Conservation (phyloP, 495 filamentous ascomycete species). For the Penicillium canariense region DNA sequence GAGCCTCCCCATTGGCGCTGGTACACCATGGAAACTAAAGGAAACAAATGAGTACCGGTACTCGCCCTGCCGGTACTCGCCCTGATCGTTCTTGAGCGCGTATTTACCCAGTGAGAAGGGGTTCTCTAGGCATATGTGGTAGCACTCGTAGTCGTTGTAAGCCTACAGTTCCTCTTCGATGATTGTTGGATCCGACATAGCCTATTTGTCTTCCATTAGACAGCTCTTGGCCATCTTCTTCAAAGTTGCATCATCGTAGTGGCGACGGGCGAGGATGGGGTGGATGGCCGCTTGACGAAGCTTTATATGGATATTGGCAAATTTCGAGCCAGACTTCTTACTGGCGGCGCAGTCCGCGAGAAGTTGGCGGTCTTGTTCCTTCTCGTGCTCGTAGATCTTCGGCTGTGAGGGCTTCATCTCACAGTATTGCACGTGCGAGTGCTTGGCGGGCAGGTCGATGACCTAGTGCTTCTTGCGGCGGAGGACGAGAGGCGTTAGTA, state of each 20-base stretch:
- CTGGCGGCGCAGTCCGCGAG: conserved; percentile 57
- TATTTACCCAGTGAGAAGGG: conserved; percentile 66
- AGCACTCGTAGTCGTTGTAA: conserved; percentile 79
- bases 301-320: conserved; percentile 80
- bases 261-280: conserved; percentile 77
- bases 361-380: conserved; percentile 52
- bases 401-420: conserved; percentile 67
- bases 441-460: conserved; percentile 85
- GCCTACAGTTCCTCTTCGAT: conserved; percentile 70
- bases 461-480: conserved; percentile 94
- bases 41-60: too few relatives aligned
- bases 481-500: conserved; percentile 92
- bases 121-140: conserved; percentile 71
- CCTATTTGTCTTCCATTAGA: conserved; percentile 61
- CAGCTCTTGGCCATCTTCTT: conserved; percentile 74
- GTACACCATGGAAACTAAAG: too few relatives aligned
- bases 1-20: too few relatives aligned
- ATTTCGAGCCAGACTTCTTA: conserved; percentile 54
- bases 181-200: conserved; percentile 57
- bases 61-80: too few relatives aligned
- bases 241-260: conserved; percentile 71
- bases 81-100: conserved; percentile 65
- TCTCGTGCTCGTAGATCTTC: conserved; percentile 65
- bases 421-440: conserved; percentile 71
- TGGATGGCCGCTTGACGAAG: conserved; percentile 92